Evolutionary conservation across 2,329 filamentous ascomycete genomes (phyloP).

Genomic region (Arthroderma sp.): DNA sequence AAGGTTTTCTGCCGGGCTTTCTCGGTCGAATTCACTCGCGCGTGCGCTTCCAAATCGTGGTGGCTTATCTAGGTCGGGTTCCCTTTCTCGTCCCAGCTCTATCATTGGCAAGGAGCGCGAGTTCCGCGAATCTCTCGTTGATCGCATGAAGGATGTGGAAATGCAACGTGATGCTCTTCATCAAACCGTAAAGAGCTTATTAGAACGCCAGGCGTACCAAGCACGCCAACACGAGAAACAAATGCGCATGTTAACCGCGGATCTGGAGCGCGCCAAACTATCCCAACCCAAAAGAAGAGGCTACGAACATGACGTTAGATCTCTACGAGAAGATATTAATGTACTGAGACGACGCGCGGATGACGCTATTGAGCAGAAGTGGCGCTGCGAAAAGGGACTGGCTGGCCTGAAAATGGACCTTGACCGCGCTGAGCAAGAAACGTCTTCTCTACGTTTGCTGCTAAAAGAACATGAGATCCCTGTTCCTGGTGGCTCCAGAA

Average conservation of each 20-base stretch:
- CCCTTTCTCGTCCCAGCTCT: constrained; percentile 47
- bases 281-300: constrained; percentile 52
- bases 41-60: constrained; percentile 34
- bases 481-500: constrained; percentile 43
- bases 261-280: constrained; percentile 61
- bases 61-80: constrained; percentile 30
- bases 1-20: constrained; percentile 40
- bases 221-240: constrained; percentile 72
- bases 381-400: constrained; percentile 85
- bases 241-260: constrained; percentile 60
- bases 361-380: constrained; percentile 89
- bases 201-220: constrained; percentile 75
- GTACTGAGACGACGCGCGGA: constrained; percentile 75
- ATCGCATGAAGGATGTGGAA: constrained; percentile 82
- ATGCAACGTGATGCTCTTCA: constrained; percentile 88
- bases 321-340: constrained; percentile 71
- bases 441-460: constrained; percentile 63
- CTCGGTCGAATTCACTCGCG: constrained; percentile 55
- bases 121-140: constrained; percentile 56
- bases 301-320: constrained; percentile 71
- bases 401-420: constrained; percentile 89
- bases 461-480: constrained; percentile 73
- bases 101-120: constrained; percentile 41
- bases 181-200: constrained; percentile 67
- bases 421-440: constrained; percentile 88